Evolutionary conservation across 2,329 filamentous ascomycete species (phyloP), one percentile per base, ranked within the genome.

Genomic region (Immersiporthe knoxdaviesiana): DNA sequence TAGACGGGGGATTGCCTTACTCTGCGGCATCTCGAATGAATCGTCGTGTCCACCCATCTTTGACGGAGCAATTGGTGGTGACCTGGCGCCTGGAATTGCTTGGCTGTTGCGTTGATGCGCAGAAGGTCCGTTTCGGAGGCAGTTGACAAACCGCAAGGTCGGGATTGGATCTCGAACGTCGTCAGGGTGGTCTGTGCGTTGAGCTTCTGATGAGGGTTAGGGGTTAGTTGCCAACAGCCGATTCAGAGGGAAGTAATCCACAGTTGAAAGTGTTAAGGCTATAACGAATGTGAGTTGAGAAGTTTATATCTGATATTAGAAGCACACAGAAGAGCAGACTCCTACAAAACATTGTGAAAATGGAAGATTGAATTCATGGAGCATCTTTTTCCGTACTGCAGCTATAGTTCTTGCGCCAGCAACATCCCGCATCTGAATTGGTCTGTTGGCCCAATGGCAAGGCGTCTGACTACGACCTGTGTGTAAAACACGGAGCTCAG

Each of bases 391-490:
- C 1, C 14, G 2, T 6, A 5, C 16, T 27, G 24, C 6, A 5
- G 24, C 10, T 27, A 56, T 56, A 8, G 8, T 0, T 1, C 1
- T 18, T 16, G 1, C 3, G 7, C 1, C 11, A 27, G 12, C 12
- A 1, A 27, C 12, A 4, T 2, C 2, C 2, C 5, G 1, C 4
- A 39, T 44, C 6, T 37, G 11, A 62, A 2, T 7, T n/a, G 65
- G 68, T 61, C 68, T 61, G 70, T 69, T 80, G 77, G 77, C 76
- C 77, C 77, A 79, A 79, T 81, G 79, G 75, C 79, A 81, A 80
- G 79, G 78, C 79, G 79, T 81, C 78, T 81, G 79, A 81, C 79
- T 80, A 80, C 79, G 78, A 81, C 41, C 47, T 50, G 47, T 50
- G 47, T 50, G 18, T 50, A n/a, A 50, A 50, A 50, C 47, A 50